Evolutionary conservation across 1,284 basidiomycete genomes (phyloP), one percentile per base, ranked within the genome.

Genomic region (Cryptococcus jaspeensis): DNA sequence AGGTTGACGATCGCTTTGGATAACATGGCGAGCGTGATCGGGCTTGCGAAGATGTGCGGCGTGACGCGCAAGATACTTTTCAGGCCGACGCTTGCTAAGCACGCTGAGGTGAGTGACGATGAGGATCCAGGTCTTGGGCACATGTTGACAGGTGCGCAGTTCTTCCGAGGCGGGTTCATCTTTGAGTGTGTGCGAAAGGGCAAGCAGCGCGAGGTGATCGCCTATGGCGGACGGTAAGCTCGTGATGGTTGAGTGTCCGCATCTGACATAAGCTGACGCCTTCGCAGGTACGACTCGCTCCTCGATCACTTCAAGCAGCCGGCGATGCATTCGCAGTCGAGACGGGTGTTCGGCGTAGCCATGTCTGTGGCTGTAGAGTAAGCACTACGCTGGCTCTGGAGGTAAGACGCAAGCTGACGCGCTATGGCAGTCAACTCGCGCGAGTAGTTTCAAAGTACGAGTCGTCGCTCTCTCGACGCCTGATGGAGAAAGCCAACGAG

Each of bases 121-220:
- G 12, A 8, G 5, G 15, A 25, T 37, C 1, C 5, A 3, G 25
- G 1, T 9, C 70, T 28, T 32, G 49, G 9, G 36, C 36, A 12
- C 15, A 25, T 11, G 52, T 50, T 54, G 37, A 47, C 20, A n/a
- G n/a, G n/a, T n/a, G n/a, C n/a, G 0, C 69, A 79, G 62, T 78
- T 80, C 59, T 82, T 82, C 74, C 71, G 74, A 2, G 79, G 80
- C 23, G 81, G 81, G 5, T 73, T 81, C 45, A 78, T 83, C 64
- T 82, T 84, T 65, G 81, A 83, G 50, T 79, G 80, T 22, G 78
- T 80, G 12, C 66, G 77, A 11, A 64, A 72, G 35, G 76, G 76
- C 39, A 80, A 79, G 62, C 77, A 76, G 36, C 72, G 78, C 9
- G 81, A 83, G 35, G 74, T 83, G 0, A 64, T 80, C 1, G 79